These are phyloP conservation scores for Gossypium arboreum DNA, from an alignment of 345 rosid species.

Conservation along the genomic window DNA sequence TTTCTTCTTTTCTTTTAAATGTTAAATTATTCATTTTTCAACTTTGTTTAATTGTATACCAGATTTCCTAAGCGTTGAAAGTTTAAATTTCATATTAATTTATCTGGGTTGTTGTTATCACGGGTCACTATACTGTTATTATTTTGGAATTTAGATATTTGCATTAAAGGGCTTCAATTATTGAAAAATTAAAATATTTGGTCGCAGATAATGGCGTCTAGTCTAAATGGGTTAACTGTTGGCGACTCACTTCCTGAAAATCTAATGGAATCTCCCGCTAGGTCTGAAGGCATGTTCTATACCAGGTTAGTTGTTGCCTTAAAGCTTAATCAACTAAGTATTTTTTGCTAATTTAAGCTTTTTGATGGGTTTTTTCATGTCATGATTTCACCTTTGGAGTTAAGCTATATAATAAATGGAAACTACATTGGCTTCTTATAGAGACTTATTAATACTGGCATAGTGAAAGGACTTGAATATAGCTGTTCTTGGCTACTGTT, in stretches of 20 bases:
- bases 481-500: neutral
- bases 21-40: neutral
- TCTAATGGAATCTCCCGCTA: conserved; percentile 79
- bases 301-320: conserved; percentile 29
- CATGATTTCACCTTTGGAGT: neutral
- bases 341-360: neutral
- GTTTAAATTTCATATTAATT: neutral
- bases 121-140: neutral
- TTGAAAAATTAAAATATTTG: neutral
- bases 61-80: neutral
- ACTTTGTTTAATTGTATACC: neutral
- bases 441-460: neutral
- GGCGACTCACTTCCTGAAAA: conserved; percentile 79
- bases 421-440: neutral
- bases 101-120: neutral
- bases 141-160: neutral
- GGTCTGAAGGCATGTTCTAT: conserved; percentile 54
- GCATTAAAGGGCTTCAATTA: neutral
- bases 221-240: conserved; percentile 64
- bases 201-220: conserved; percentile 88
- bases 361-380: neutral
- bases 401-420: neutral
- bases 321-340: neutral
- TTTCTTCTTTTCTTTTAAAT: conserved; percentile 2
- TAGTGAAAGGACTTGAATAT: neutral